Percentiles rank a stretch among this genome's conserved stretches.
Evolutionary conservation across 2,329 filamentous ascomycete species (phyloP).

Genomic region (Microcyclospora pomicola): DNA sequence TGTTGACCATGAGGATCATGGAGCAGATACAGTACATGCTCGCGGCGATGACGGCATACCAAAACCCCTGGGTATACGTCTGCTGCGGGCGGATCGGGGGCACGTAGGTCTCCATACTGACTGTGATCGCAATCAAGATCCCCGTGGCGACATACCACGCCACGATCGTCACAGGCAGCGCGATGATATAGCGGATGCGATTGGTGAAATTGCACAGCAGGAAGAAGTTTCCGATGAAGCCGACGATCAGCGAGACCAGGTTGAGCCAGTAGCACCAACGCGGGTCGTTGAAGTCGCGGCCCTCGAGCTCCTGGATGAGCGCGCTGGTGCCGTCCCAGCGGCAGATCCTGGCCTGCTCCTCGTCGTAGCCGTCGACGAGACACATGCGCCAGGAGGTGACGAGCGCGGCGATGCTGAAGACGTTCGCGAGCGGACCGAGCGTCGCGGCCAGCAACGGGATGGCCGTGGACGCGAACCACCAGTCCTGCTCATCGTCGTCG

Average conservation of each 20-base stretch:
- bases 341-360: conserved; percentile 26
- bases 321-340: conserved; percentile 11
- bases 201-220: conserved; percentile 78
- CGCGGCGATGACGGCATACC: conserved; percentile 71
- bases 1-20: conserved; percentile 63
- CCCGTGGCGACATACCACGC: conserved; percentile 57
- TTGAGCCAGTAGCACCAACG: conserved; percentile 63
- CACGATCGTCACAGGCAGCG: conserved; percentile 69
- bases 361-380: conserved; percentile 27
- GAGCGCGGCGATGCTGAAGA: conserved; percentile 77
- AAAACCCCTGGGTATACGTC: conserved; percentile 68
- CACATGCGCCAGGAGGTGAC: conserved; percentile 63
- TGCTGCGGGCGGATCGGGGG: conserved; percentile 34
- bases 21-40: conserved; percentile 67
- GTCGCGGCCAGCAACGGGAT: conserved; percentile 61
- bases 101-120: conserved; percentile 50
- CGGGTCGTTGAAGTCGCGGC: conserved; percentile 52
- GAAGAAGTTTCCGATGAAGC: conserved; percentile 65
- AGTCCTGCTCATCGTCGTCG: conserved; percentile 20
- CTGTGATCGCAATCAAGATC: conserved; percentile 52
- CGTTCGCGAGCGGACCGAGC: conserved; percentile 71
- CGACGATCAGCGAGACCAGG: conserved; percentile 60
- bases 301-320: conserved; percentile 36
- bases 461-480: conserved; percentile 25
- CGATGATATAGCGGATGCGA: conserved; percentile 64